Conservation (phyloP, 306 rosid genomes). For the Senna tora region DNA sequence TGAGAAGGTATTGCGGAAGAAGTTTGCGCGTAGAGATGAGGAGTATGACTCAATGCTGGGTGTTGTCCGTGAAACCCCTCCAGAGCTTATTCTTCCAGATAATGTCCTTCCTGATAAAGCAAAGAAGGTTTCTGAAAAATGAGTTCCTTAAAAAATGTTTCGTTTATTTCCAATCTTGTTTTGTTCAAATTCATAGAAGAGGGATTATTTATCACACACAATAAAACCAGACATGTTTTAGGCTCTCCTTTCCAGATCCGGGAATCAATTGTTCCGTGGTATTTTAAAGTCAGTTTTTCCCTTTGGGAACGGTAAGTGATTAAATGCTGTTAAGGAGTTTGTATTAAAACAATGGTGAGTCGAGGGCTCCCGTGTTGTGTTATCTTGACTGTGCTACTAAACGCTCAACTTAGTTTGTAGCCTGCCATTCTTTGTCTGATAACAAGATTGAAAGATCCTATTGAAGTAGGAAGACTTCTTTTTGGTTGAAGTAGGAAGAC, state of each 20-base stretch:
- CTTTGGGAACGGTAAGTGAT: conserved; percentile 35
- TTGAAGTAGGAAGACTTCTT: too few relatives aligned
- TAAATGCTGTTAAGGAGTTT: conserved; percentile 34
- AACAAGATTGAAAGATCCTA: background rate
- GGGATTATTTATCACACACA: conserved; percentile 53
- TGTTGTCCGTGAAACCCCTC: conserved; percentile 63
- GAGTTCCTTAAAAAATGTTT: conserved; percentile 24
- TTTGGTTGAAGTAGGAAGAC: background rate
- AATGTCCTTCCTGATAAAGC: conserved; percentile 63
- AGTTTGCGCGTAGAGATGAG: conserved; percentile 67
- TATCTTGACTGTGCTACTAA: background rate
- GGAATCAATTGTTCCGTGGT: conserved; percentile 33
- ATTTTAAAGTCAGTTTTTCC: conserved; percentile 35
- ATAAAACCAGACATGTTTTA: conserved; percentile 57
- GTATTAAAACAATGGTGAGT: conserved; percentile 3
- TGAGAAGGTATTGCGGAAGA: conserved; percentile 74
- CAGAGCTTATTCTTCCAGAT: conserved; percentile 70
- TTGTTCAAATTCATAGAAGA: conserved; percentile 52
- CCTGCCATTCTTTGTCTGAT: background rate
- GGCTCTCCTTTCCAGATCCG: conserved; percentile 43
- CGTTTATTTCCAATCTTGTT: conserved; percentile 39
- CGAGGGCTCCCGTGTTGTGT: background rate
- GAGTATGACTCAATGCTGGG: conserved; percentile 75
- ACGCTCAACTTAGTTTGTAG: too few relatives aligned
- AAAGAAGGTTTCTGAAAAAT: conserved; percentile 40